Evolutionary conservation across 2,329 filamentous ascomycete species (phyloP).

Genomic region (Fusarium sp.): DNA sequence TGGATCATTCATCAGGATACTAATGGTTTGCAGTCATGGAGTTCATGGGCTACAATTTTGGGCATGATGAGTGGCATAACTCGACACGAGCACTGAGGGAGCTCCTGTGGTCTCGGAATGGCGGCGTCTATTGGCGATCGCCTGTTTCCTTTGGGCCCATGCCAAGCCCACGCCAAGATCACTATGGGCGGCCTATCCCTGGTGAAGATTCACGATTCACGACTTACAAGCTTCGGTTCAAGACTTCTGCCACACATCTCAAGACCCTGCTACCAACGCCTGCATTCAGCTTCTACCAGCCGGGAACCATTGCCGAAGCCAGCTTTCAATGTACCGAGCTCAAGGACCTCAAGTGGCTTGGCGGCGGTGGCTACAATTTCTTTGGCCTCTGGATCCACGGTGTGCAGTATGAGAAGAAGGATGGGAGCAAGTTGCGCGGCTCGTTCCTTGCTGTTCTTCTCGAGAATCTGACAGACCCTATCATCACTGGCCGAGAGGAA

Average conservation of each 20-base stretch:
- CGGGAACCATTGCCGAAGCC: conserved; percentile 58
- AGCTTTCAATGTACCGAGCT: conserved; percentile 58
- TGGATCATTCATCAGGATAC: neutral
- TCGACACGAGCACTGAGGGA: conserved; percentile 27
- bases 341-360: conserved; percentile 69
- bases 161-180: conserved; percentile 36
- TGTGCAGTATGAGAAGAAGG: conserved; percentile 66
- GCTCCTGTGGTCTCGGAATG: conserved; percentile 24
- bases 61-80: conserved; percentile 38
- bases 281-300: conserved; percentile 55
- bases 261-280: conserved; percentile 60
- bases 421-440: conserved; percentile 60
- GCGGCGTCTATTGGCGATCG: conserved; percentile 18
- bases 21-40: conserved; percentile 12
- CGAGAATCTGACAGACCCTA: conserved; percentile 69
- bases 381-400: conserved; percentile 73
- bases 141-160: conserved; percentile 42
- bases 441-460: conserved; percentile 69
- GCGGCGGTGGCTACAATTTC: conserved; percentile 68
- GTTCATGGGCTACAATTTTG: conserved; percentile 33
- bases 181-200: neutral
- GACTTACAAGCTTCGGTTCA: conserved; percentile 63
- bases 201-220: conserved; percentile 50
- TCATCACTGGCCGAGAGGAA: conserved; percentile 70
- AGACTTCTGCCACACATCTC: conserved; percentile 61